Base-by-base conservation (phyloP, 208 protist species). In the Leishmania aethiopica region DNA sequence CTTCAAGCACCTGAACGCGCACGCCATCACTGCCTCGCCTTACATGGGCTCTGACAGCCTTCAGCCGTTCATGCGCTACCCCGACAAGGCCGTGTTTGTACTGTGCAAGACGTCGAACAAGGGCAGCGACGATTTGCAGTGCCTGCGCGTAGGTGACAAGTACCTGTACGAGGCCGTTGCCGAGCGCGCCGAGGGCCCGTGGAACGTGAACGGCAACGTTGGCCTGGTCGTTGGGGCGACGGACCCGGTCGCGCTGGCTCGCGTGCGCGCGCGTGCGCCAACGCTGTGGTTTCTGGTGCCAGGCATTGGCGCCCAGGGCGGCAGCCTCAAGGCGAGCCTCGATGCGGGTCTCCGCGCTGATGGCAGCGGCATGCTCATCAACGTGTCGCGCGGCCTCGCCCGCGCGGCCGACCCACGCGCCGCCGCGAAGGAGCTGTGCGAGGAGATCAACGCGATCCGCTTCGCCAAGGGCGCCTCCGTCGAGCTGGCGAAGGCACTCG, bases 51-150 rank as follows among this genome's bases (percentile, higher is more conserved):
- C 88, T 2, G 94, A 97, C 86, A 95, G 91, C 53, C 90, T 97
- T 6, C 75, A 88, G 49, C 89, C 94, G 45, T 97, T 97, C 82
- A 84, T 97, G 75, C 86, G 93, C 77, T 93, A 95, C 85, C 69
- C 89, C 35, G 89, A 94, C 57, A 89, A 90, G 59, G 94, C 92
- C 28, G 92, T 97, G 8, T 97, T 97, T 85, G 86, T 96, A 22
- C 88, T 97, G 15, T 97, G 94, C 85, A 97, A 97, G 83, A 97
- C 94, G 19, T 96, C 93, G 32, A 97, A 97, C 90, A 95, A 94
- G 85, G 91, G 94, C 84, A 95, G 91, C 88, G 89, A 93, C 86
- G 94, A 97, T 70, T 82, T 97, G 45, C 94, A 97, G 81, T 90
- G 89, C 73, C 88, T 97, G 47, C 84, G 86, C 5, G 87, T 96